Percentiles rank a stretch among this genome's conserved stretches.
Conservation (phyloP, 148 eudicot genomes). For the Rhododendron molle region DNA sequence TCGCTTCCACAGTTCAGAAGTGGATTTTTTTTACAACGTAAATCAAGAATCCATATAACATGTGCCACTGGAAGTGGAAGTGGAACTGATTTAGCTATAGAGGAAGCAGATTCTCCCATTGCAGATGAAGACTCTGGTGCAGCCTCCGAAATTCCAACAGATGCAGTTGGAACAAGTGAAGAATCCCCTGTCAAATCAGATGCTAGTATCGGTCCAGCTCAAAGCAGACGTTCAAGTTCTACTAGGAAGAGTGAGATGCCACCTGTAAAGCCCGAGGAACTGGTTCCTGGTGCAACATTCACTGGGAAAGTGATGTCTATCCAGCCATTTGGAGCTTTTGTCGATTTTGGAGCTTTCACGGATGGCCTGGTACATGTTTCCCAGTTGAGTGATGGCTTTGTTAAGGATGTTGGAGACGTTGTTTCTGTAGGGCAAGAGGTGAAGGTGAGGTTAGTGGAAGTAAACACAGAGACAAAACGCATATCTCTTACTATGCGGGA, state of each 20-base stretch:
- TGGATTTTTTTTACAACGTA: constrained; percentile 25
- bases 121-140: constrained; percentile 36
- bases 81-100: constrained; percentile 58
- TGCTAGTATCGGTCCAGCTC: constrained; percentile 30
- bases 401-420: constrained; percentile 72
- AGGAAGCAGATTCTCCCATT: constrained; percentile 42
- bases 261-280: constrained; percentile 81
- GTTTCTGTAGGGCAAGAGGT: constrained; percentile 93
- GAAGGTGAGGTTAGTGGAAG: constrained; percentile 76
- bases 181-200: constrained; percentile 40
- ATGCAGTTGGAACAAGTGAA: constrained; percentile 31
- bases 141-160: constrained; percentile 23
- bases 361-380: constrained; percentile 97
- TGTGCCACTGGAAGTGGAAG: constrained; percentile 40
- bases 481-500: constrained; percentile 93
- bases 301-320: constrained; percentile 84
- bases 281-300: constrained; percentile 79
- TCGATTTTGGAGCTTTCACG: constrained; percentile 95
- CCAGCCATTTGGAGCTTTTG: constrained; percentile 94
- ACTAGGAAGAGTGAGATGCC: constrained; percentile 90
- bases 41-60: constrained; percentile 23
- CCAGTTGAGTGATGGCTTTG: constrained; percentile 62
- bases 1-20: constrained; percentile 47
- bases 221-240: constrained; percentile 47
- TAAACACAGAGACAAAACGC: constrained; percentile 60